These are phyloP conservation scores for Osmanthus fragrans DNA, from an alignment of 257 asterid species.

Conservation along the genomic window DNA sequence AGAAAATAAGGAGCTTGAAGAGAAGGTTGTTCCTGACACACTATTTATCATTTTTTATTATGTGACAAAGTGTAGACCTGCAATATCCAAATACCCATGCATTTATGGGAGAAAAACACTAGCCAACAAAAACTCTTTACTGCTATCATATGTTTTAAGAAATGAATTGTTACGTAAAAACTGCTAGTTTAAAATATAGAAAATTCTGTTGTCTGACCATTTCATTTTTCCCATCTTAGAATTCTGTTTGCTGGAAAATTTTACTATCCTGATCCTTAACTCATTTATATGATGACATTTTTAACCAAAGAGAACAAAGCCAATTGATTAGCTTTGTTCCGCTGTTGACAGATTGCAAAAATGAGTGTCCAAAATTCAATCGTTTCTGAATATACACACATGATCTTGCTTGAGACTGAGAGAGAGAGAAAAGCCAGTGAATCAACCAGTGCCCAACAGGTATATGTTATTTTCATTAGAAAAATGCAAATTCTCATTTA, in stretches of 20 bases:
- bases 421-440: constrained; percentile 36
- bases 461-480: constrained; percentile 22
- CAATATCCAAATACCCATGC: neutral
- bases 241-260: no score
- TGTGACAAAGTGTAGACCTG: neutral
- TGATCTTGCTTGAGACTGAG: constrained; percentile 57
- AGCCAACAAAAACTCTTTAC: no score
- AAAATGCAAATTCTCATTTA: constrained; percentile 11
- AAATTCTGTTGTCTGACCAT: no score
- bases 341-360: constrained; percentile 63
- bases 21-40: constrained; percentile 52
- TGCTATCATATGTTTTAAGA: no score
- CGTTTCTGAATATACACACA: constrained; percentile 68
- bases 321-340: constrained; percentile 9
- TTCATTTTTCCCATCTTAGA: no score
- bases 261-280: no score
- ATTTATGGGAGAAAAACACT: neutral
- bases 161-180: no score
- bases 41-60: constrained; percentile 2
- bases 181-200: no score
- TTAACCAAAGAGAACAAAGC: constrained; percentile 3
- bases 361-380: constrained; percentile 52
- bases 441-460: constrained; percentile 46
- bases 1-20: constrained; percentile 58
- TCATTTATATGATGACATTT: neutral